Conservation (phyloP, 495 filamentous ascomycete genomes). For the Collariella sp. region DNA sequence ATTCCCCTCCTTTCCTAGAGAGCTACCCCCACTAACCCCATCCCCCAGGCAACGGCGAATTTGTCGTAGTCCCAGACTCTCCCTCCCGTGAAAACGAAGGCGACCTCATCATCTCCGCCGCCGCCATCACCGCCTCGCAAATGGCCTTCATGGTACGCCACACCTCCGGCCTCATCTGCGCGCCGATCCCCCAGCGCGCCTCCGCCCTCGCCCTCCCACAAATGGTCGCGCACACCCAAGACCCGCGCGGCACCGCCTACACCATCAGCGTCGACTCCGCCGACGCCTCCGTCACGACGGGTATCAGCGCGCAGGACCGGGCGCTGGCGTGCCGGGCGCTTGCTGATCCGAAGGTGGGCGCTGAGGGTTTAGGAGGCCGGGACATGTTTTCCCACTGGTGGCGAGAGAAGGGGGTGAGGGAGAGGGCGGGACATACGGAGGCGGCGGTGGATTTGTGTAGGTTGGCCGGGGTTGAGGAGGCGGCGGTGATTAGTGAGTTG, state of each 20-base stretch:
- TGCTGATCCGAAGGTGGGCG: slow-evolving; percentile 52
- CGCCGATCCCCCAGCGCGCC: slow-evolving; percentile 62
- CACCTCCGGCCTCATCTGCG: slow-evolving; percentile 84
- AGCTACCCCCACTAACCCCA: slow-evolving; percentile 2
- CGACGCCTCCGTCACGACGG: slow-evolving; percentile 67
- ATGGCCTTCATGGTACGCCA: slow-evolving; percentile 93
- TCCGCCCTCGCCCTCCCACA: slow-evolving; percentile 66
- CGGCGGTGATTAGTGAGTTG: slow-evolving; percentile 77
- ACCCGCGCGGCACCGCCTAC: slow-evolving; percentile 87
- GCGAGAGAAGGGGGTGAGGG: slow-evolving; percentile 73
- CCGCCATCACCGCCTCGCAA: slow-evolving; percentile 75
- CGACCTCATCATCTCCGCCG: slow-evolving; percentile 90
- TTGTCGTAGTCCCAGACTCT: slow-evolving; percentile 91
- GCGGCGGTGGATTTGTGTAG: slow-evolving; percentile 83
- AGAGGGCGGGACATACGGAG: slow-evolving; percentile 81
- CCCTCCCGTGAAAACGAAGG: slow-evolving; percentile 92
- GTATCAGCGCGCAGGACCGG: slow-evolving; percentile 83
- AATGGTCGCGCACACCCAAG: slow-evolving; percentile 77
- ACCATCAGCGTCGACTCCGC: slow-evolving; percentile 76
- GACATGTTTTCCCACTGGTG: slow-evolving; percentile 82
- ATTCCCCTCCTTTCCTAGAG: not conserved
- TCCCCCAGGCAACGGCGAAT: slow-evolving; percentile 67
- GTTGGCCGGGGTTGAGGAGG: slow-evolving; percentile 63
- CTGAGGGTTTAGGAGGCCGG: slow-evolving; percentile 64
- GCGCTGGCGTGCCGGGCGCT: slow-evolving; percentile 73